Base-by-base conservation (phyloP, 1,284 basidiomycete species). In the Trametes polyzona region DNA sequence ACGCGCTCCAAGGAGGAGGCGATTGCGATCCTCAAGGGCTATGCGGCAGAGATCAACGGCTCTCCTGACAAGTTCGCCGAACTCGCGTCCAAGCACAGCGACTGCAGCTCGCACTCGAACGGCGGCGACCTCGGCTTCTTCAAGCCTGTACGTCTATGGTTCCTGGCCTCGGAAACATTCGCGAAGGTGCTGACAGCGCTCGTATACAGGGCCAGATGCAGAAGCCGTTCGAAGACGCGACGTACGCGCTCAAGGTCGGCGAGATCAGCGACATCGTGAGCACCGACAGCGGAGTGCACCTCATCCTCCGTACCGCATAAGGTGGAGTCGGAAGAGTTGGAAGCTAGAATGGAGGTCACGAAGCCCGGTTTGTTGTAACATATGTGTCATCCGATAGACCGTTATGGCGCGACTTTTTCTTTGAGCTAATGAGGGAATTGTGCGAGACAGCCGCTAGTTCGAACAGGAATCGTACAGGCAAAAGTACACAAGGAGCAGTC, bases 211-310 rank as follows among this genome's bases (percentile, higher is more conserved):
- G 92, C 2, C 90, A 93, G 79, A 99, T 99, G 97, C 97, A 99
- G 76, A 95, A 94, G 75, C 88, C 94, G 21, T 99, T 99, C 70
- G 96, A 98, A 77, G 93, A 97, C 23, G 92, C 92, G 4, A 84
- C 95, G 9, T 98, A 87, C 74, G 84, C 76, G 1, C 82, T 98
- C 58, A 72, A 88, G 53, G 83, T 92, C n/a, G 93, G 91, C 14
- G 76, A 93, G 74, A 87, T 98, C 65, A 95, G 93, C 74, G 89
- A 86, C 47, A 78, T 98, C 50, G 83, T 98, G 70, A 87, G 87
- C 68, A 92, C 96, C 36, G 96, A 98, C 67, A 96, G 93, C 64
- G 97, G 97, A n/a, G 92, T 97, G 12, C 97, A 99, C 74, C 73
- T 98, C 64, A 93, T 99, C 69, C 77, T 96, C 73, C 84, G 96